phyloP scores from a whole-genome alignment of 2,329 filamentous ascomycete species.

The Beauveria varroae region DNA sequence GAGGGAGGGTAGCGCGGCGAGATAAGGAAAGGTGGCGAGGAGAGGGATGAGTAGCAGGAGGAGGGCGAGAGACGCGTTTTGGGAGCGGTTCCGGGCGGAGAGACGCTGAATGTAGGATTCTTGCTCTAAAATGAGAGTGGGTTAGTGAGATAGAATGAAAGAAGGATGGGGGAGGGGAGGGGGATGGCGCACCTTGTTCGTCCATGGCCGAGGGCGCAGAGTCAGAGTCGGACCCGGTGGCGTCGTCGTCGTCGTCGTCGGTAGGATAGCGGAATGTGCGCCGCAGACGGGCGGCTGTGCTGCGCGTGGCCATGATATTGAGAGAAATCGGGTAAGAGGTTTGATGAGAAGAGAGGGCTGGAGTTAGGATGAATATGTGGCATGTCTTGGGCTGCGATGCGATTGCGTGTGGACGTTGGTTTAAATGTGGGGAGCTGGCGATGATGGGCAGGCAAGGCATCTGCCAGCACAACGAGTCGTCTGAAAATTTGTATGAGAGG shows the following conservation, averaged over 20 bases:
- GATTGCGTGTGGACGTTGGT: too few species aligned
- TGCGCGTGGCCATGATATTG: constrained; percentile 22
- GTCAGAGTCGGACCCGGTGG: constrained; percentile 13
- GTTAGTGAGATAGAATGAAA: background rate
- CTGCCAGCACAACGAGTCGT: too few species aligned
- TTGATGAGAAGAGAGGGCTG: background rate
- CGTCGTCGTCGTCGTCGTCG: constrained; percentile 14
- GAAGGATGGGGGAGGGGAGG: background rate
- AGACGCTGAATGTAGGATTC: constrained; percentile 11
- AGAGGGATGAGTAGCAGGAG: constrained; percentile 41
- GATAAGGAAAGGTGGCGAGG: constrained; percentile 33
- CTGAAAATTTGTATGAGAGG: too few species aligned
- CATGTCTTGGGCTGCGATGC: too few species aligned
- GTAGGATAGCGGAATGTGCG: constrained; percentile 29
- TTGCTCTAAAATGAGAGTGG: background rate
- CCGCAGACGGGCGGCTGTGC: constrained; percentile 10
- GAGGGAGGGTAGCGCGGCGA: constrained; percentile 30
- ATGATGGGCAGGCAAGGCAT: too few species aligned
- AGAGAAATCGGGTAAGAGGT: background rate
- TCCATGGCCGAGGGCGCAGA: constrained; percentile 11
- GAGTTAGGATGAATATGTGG: too few species aligned
- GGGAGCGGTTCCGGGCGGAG: constrained; percentile 1
- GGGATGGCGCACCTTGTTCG: constrained; percentile 4
- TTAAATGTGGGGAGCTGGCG: too few species aligned
- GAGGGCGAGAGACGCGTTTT: constrained; percentile 4